Conservation (phyloP, 768 basidiomycete species). For the Paxillus rubicundulus region DNA sequence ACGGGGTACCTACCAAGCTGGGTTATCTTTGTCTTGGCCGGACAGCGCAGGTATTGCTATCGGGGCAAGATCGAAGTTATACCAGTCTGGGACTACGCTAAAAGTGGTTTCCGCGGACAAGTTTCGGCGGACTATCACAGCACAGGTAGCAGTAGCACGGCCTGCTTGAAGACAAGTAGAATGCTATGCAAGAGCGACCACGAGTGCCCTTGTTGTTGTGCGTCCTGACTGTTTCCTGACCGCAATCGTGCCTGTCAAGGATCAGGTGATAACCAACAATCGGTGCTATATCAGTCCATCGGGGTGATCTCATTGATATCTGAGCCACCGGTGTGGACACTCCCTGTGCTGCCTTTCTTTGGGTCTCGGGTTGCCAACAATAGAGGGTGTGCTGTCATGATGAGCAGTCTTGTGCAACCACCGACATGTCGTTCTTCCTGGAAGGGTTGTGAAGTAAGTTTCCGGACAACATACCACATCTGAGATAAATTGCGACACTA, state of each 20-base stretch:
- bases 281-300: no score
- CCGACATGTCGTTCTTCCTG: no score
- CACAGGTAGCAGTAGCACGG: neutral
- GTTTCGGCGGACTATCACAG: neutral
- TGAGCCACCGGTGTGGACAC: no score
- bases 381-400: neutral
- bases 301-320: no score
- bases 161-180: neutral
- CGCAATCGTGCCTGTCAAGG: no score
- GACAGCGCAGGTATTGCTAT: neutral
- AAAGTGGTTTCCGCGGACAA: slow-evolving; percentile 5
- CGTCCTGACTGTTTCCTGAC: no score
- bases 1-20: slow-evolving; percentile 2
- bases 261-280: no score
- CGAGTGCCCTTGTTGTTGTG: neutral
- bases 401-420: neutral
- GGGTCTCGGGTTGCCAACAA: neutral
- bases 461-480: no score
- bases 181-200: neutral
- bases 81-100: neutral
- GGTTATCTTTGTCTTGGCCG: slow-evolving; percentile 1
- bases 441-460: no score
- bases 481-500: no score
- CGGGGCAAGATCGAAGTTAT: neutral
- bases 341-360: no score